These are phyloP conservation scores for Boletus sp. DNA, from an alignment of 768 basidiomycete species.

Conservation along the genomic window DNA sequence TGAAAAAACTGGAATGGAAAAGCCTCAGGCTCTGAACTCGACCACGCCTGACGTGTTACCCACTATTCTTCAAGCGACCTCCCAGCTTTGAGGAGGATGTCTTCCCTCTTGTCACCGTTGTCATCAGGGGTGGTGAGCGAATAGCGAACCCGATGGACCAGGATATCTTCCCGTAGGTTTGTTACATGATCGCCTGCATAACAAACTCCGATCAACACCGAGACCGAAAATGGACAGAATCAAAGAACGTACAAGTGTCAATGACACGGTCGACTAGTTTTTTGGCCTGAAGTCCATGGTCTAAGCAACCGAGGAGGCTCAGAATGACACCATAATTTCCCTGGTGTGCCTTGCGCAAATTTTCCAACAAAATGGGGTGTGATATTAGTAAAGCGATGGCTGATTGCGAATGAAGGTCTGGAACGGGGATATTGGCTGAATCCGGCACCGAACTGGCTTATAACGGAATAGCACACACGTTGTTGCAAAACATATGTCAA, in stretches of 20 bases:
- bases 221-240: background rate
- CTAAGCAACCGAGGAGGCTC: slow-evolving; percentile 89
- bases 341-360: slow-evolving; percentile 84
- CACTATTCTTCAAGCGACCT: slow-evolving; percentile 89
- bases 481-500: slow-evolving; percentile 81
- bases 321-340: slow-evolving; percentile 92
- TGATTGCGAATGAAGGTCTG: slow-evolving; percentile 73
- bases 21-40: background rate
- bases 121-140: slow-evolving; percentile 77
- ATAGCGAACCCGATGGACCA: slow-evolving; percentile 81
- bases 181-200: slow-evolving; percentile 82
- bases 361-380: slow-evolving; percentile 79
- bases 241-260: slow-evolving; percentile 53
- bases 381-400: slow-evolving; percentile 83
- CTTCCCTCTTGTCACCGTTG: slow-evolving; percentile 49
- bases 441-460: background rate
- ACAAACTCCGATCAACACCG: slow-evolving; percentile 4
- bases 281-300: slow-evolving; percentile 84
- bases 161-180: slow-evolving; percentile 87
- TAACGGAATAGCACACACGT: slow-evolving; percentile 41
- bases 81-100: slow-evolving; percentile 60
- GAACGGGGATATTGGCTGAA: background rate
- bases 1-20: slow-evolving; percentile 69
- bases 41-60: slow-evolving; percentile 24
- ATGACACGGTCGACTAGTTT: slow-evolving; percentile 87